Base-by-base conservation (phyloP, 345 rosid genomes). In the Cardamine resedifolia region DNA sequence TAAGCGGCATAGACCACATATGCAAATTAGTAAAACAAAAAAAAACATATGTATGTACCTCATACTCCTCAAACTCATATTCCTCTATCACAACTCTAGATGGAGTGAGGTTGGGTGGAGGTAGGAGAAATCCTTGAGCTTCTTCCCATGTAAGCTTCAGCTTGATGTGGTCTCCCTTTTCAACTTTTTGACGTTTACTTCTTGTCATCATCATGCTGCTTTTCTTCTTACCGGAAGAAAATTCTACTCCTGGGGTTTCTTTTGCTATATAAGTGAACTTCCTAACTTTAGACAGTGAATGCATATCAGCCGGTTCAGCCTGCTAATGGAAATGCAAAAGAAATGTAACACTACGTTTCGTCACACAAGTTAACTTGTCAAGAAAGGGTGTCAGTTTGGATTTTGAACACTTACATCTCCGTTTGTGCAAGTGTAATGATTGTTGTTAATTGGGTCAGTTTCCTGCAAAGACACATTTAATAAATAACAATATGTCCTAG, bases 101-200 rank as follows among this genome's bases (percentile, higher is more conserved):
- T 30, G 96, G 94, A 75, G 72, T 61, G 70, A 62, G 71, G 76
- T 85, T 85, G 26, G 94, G 88, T 71, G 99, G 93, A 26, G 98
- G 96, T 4, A 92, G 88, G 27, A 95, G 85, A 56, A 86, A 83
- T 56, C 83, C 87, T 77, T 95, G 99, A 74, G 97, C 98, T 83
- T 90, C 97, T 85, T 90, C 94, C 94, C 97, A 88, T 28, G 97
- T 88, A 77, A 95, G 53, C 83, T 85, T 86, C 74, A 95, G 80
- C 83, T 88, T 89, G 69, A 75, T 83, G 83, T 80, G 74, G 66
- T 90, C 97, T 78, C 86, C 97, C 73, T 80, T 85, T 31, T 92
- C 97, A 69, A 86, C 70, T 79, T 83, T 88, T 38, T 81, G 84
- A 31, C 91, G 94, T 81, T 91, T 95, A 72, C 85, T 87, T 78